A percentile compares a stretch with the other conserved stretches of the same genome.
Evolutionary conservation across 2,329 filamentous ascomycete species (phyloP).

Genomic region (Diplodia sapinea): DNA sequence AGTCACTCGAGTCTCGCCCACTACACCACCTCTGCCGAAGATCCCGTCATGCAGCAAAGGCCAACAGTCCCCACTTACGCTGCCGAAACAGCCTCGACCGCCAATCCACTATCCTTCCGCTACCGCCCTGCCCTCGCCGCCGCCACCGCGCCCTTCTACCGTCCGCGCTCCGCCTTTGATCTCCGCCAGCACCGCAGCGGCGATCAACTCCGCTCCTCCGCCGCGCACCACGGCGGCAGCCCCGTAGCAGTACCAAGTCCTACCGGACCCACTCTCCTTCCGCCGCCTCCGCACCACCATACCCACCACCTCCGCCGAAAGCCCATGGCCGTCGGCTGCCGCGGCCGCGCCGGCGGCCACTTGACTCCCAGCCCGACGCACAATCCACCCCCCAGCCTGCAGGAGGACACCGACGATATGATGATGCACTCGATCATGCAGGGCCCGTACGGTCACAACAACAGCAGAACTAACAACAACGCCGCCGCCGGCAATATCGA

Average conservation of each 20-base stretch:
- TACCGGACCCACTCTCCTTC: neutral
- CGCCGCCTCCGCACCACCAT: conserved; percentile 32
- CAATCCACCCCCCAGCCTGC: neutral
- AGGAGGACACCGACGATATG: neutral
- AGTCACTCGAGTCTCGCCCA: conserved; percentile 34
- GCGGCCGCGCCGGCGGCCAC: neutral
- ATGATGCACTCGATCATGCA: conserved; percentile 30
- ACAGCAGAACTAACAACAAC: too few relatives aligned
- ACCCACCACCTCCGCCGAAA: conserved; percentile 32
- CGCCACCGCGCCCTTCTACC: conserved; percentile 33
- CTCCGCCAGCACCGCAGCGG: conserved; percentile 35
- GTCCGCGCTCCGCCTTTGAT: conserved; percentile 41
- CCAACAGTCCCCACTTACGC: conserved; percentile 10
- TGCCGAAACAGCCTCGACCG: neutral
- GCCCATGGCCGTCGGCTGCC: conserved; percentile 14
- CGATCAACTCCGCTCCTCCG: conserved; percentile 15
- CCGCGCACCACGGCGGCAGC: conserved; percentile 1
- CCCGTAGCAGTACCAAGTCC: neutral
- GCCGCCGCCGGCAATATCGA: neutral
- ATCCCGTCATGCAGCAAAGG: conserved; percentile 13
- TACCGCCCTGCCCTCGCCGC: neutral
- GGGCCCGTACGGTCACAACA: conserved; percentile 13
- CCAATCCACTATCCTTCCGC: neutral
- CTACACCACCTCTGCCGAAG: conserved; percentile 34
- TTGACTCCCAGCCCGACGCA: conserved; percentile 6